Evolutionary conservation across 805 yeast genomes (phyloP).

Genomic region (Kodamaea neixiangensis): DNA sequence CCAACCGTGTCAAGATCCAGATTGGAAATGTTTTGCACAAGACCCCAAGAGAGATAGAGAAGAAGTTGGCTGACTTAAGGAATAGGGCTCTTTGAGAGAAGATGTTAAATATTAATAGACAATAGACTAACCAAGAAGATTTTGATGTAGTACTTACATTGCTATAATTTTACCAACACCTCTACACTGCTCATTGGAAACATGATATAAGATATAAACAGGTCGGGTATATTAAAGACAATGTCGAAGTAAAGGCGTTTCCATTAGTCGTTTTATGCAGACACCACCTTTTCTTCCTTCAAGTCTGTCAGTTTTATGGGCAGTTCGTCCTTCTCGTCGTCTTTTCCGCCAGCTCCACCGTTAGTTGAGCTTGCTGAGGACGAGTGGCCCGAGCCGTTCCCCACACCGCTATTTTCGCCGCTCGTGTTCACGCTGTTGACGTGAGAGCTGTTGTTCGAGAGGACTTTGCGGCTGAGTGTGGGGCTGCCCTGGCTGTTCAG

Average conservation of each 20-base stretch:
- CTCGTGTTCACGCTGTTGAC: conserved; percentile 3
- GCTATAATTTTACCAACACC: not conserved
- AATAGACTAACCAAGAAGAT: not conserved
- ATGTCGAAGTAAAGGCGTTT: not conserved
- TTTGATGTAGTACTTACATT: not conserved
- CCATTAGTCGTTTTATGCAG: conserved; percentile 1
- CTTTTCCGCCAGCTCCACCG: not conserved
- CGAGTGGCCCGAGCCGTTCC: not conserved
- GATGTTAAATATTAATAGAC: not conserved
- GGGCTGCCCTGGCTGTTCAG: conserved; percentile 43
- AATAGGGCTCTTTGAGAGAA: conserved; percentile 27
- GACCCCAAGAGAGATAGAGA: conserved; percentile 49
- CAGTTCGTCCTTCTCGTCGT: conserved; percentile 12
- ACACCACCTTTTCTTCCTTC: conserved; percentile 7
- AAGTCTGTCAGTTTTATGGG: conserved; percentile 18
- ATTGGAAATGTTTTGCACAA: conserved; percentile 48
- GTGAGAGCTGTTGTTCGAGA: conserved; percentile 3
- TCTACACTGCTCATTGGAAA: not conserved
- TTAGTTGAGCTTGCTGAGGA: conserved; percentile 3
- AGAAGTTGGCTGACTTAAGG: conserved; percentile 53
- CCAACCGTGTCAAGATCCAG: conserved; percentile 32
- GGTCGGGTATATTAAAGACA: not conserved
- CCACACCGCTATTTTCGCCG: conserved; percentile 1
- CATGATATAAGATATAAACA: conserved; percentile 1
- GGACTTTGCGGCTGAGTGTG: conserved; percentile 33